Evolutionary conservation across 1,139 yeast species (phyloP).

Genomic region (Blastobotrys arbuscula): DNA sequence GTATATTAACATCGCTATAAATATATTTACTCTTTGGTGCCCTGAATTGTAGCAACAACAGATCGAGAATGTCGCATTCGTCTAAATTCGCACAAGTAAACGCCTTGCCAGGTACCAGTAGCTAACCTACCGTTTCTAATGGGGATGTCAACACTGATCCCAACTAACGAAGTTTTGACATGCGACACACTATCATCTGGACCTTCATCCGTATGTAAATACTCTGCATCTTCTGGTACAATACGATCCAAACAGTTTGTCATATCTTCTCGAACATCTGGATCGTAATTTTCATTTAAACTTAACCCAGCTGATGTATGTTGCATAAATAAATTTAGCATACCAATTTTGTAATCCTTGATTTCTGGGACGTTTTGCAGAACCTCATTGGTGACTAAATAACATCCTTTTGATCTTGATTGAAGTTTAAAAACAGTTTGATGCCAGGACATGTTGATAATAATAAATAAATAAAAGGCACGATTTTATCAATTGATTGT

Average conservation of each 20-base stretch:
- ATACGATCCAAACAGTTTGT: conserved; percentile 54
- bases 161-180: conserved; percentile 59
- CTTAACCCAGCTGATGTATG: conserved; percentile 78
- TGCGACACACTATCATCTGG: conserved; percentile 85
- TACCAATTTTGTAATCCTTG: conserved; percentile 54
- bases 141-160: conserved; percentile 62
- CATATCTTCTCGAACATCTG: conserved; percentile 71
- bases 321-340: conserved; percentile 60
- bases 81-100: conserved; percentile 70
- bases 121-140: conserved; percentile 62
- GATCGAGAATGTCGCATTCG: conserved; percentile 56
- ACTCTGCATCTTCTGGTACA: conserved; percentile 63
- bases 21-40: conserved; percentile 36
- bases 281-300: conserved; percentile 73
- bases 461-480: too few relatives aligned
- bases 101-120: conserved; percentile 83
- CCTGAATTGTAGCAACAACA: conserved; percentile 70
- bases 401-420: conserved; percentile 61
- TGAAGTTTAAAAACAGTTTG: conserved; percentile 50
- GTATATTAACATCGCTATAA: too few relatives aligned
- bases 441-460: conserved; percentile 27
- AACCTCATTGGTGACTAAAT: conserved; percentile 66
- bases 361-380: conserved; percentile 52
- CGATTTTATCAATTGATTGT: too few relatives aligned
- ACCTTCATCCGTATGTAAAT: conserved; percentile 66